Evolutionary conservation across 371 early-diverging fungal species (phyloP).

Genomic region (Rhizomucor pusillus): DNA sequence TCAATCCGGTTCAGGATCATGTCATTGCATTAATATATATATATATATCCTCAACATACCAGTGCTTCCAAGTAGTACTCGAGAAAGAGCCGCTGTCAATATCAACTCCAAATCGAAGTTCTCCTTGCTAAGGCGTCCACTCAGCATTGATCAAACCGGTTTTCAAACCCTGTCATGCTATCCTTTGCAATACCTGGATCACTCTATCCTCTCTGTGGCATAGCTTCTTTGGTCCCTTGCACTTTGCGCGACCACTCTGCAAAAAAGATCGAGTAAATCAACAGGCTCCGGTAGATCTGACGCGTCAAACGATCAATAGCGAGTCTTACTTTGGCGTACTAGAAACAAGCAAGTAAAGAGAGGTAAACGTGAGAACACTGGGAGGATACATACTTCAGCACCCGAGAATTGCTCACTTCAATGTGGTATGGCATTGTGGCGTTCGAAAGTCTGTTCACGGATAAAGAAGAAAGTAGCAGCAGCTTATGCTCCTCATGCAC

Average conservation of each 20-base stretch:
- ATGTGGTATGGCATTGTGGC: constrained; percentile 6
- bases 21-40: no score
- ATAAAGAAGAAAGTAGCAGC: no score
- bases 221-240: constrained; percentile 16
- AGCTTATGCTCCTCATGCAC: no score
- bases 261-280: not conserved
- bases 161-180: no score
- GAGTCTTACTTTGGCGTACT: constrained; percentile 22
- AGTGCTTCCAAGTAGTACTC: constrained; percentile 20
- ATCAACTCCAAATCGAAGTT: constrained; percentile 19
- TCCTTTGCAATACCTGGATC: not conserved
- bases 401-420: not conserved
- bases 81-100: constrained; percentile 4
- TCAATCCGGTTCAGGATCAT: not conserved
- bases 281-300: not conserved
- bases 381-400: not conserved
- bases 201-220: constrained; percentile 5
- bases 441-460: no score
- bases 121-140: no score
- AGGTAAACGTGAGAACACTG: not conserved
- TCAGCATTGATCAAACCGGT: no score
- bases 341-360: not conserved
- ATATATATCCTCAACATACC: no score
- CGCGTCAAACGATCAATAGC: not conserved
- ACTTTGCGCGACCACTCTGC: constrained; percentile 20